Percentiles rank a stretch among this genome's conserved stretches.
Conservation (phyloP, 2,329 filamentous ascomycete species). For the Calonectria honghensis region DNA sequence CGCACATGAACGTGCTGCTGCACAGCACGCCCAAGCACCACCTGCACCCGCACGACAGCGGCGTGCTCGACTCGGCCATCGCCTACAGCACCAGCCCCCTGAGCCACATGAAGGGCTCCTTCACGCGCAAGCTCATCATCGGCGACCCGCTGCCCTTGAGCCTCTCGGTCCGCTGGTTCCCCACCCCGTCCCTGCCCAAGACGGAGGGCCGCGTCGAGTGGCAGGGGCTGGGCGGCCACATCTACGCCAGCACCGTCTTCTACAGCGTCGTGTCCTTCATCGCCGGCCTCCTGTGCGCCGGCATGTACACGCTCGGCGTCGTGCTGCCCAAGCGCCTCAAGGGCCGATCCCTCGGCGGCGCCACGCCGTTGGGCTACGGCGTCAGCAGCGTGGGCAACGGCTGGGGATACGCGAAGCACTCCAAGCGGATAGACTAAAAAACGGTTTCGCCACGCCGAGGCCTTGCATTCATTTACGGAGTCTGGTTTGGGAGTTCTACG, state of each 20-base stretch:
- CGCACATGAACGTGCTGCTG: constrained; percentile 91
- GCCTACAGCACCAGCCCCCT: constrained; percentile 89
- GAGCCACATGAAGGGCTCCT: constrained; percentile 72
- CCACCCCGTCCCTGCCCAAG: constrained; percentile 81
- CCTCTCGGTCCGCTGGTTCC: constrained; percentile 92
- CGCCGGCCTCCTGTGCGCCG: constrained; percentile 72
- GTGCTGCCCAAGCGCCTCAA: constrained; percentile 73
- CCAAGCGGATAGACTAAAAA: constrained; percentile 70
- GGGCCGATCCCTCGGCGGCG: constrained; percentile 71
- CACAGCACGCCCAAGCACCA: constrained; percentile 81
- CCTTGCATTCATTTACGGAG: constrained; percentile 52
- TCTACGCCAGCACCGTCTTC: constrained; percentile 78
- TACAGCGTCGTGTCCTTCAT: constrained; percentile 76
- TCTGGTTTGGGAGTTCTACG: constrained; percentile 45
- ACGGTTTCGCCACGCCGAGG: constrained; percentile 4
- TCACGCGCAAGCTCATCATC: constrained; percentile 83
- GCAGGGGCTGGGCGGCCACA: constrained; percentile 78
- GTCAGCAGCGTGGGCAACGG: constrained; percentile 72
- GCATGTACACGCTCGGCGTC: constrained; percentile 77
- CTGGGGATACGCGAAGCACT: constrained; percentile 70
- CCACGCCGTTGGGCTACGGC: constrained; percentile 75
- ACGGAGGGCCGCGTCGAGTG: constrained; percentile 80
- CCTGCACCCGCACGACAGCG: constrained; percentile 78
- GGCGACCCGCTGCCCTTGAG: constrained; percentile 87
- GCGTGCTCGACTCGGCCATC: constrained; percentile 89